Evolutionary conservation across 257 asterid genomes (phyloP).

Genomic region (Verbascum thapsus): DNA sequence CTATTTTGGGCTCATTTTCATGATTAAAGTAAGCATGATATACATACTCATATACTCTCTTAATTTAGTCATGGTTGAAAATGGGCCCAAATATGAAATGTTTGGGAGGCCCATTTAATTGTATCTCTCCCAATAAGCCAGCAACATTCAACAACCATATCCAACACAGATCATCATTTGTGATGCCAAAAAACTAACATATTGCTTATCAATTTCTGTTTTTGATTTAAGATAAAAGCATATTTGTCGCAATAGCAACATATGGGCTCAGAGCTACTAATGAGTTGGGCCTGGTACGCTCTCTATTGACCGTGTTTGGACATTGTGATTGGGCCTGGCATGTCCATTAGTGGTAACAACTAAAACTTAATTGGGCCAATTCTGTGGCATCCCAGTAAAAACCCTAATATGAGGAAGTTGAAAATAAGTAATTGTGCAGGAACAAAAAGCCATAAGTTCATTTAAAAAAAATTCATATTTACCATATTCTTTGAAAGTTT

Average conservation of each 20-base stretch:
- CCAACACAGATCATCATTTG: not conserved
- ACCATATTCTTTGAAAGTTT: not conserved
- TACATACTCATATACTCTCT: no score
- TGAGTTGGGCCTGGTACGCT: conserved; percentile 6
- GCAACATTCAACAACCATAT: conserved; percentile 17
- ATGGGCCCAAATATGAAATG: not conserved
- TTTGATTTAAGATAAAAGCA: not conserved
- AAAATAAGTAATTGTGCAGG: no score
- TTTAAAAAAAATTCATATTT: no score
- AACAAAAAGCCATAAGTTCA: no score
- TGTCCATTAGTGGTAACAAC: no score
- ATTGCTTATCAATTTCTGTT: not conserved
- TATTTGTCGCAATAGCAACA: not conserved
- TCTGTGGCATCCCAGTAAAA: no score
- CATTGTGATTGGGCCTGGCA: no score
- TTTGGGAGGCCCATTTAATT: conserved; percentile 20
- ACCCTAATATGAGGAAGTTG: no score
- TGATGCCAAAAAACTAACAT: no score
- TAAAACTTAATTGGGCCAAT: no score
- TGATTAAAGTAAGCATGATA: not conserved
- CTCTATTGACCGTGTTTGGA: not conserved
- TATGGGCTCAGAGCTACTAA: not conserved
- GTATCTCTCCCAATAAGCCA: conserved; percentile 28
- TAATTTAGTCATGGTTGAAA: no score
- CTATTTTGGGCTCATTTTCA: not conserved